A percentile compares a stretch with the other conserved stretches of the same genome.
phyloP scores from a whole-genome alignment of 768 basidiomycete species.

The Suillus paluster region DNA sequence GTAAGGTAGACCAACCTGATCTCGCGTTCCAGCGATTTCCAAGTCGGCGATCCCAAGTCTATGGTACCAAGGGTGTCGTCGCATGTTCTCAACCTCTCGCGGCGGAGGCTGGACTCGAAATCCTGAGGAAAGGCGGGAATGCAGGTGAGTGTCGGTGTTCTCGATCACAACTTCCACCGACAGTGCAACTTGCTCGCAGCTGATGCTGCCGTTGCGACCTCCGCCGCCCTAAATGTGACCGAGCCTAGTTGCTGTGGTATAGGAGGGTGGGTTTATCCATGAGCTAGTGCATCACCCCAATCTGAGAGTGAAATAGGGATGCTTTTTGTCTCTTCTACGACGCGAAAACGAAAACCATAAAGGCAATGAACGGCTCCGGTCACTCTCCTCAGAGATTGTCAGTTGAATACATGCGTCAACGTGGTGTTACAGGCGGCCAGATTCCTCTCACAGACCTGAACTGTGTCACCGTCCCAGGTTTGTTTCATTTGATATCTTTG shows the following conservation, averaged over 20 bases:
- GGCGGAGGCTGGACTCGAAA: slow-evolving; percentile 88
- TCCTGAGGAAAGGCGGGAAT: slow-evolving; percentile 92
- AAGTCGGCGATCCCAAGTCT: slow-evolving; percentile 86
- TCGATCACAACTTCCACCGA: slow-evolving; percentile 1
- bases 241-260: slow-evolving; percentile 92
- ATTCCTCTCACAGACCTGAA: slow-evolving; percentile 87
- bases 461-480: slow-evolving; percentile 88
- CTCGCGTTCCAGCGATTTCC: slow-evolving; percentile 71
- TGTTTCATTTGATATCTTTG: background rate
- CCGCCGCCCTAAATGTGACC: slow-evolving; percentile 91
- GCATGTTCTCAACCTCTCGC: slow-evolving; percentile 92
- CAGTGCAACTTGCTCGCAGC: slow-evolving; percentile 46
- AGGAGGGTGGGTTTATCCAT: slow-evolving; percentile 63
- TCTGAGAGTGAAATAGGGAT: slow-evolving; percentile 51
- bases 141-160: slow-evolving; percentile 62
- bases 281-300: slow-evolving; percentile 14
- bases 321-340: slow-evolving; percentile 95
- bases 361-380: slow-evolving; percentile 93
- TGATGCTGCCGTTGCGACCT: slow-evolving; percentile 93
- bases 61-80: slow-evolving; percentile 86
- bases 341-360: slow-evolving; percentile 78
- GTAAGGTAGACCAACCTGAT: slow-evolving; percentile 69
- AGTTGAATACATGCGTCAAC: slow-evolving; percentile 69
- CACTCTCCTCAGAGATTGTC: slow-evolving; percentile 80
- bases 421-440: slow-evolving; percentile 65